phyloP scores from a whole-genome alignment of 805 yeast species.

The Candida mattraensis region DNA sequence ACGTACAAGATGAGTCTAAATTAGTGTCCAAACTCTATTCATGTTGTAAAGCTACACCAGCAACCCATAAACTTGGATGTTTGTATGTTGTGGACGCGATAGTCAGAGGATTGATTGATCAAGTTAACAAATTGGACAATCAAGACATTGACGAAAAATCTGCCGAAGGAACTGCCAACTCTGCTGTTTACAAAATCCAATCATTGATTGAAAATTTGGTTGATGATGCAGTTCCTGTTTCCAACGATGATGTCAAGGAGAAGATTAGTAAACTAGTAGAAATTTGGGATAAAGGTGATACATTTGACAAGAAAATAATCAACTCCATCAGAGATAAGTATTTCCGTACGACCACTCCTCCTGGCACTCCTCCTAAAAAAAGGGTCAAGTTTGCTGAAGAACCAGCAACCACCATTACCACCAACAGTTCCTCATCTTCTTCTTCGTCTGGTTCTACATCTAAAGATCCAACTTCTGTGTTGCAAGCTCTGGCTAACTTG shows the following conservation, averaged over 20 bases:
- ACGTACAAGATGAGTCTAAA: slow-evolving; percentile 51
- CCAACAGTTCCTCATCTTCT: slow-evolving; percentile 15
- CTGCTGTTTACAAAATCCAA: slow-evolving; percentile 67
- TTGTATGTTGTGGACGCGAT: slow-evolving; percentile 91
- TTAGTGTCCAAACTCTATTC: slow-evolving; percentile 59
- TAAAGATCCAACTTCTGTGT: slow-evolving; percentile 58
- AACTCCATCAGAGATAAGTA: slow-evolving; percentile 55
- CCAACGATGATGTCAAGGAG: slow-evolving; percentile 56
- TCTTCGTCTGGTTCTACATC: slow-evolving; percentile 30
- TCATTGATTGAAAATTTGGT: slow-evolving; percentile 62
- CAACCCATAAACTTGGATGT: slow-evolving; percentile 85
- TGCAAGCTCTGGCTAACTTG: slow-evolving; percentile 68
- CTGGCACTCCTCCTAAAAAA: slow-evolving; percentile 58
- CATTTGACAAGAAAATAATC: slow-evolving; percentile 63
- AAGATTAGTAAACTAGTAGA: slow-evolving; percentile 83
- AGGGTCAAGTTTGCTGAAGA: slow-evolving; percentile 30
- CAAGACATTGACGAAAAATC: slow-evolving; percentile 49
- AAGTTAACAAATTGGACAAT: slow-evolving; percentile 57
- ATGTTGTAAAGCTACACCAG: slow-evolving; percentile 70
- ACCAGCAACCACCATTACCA: slow-evolving; percentile 13
- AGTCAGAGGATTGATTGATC: slow-evolving; percentile 78
- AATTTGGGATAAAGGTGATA: slow-evolving; percentile 86
- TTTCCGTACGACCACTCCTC: slow-evolving; percentile 69
- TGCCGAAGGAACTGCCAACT: slow-evolving; percentile 69
- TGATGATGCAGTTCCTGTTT: slow-evolving; percentile 58